Evolutionary conservation across 441 rosid genomes (phyloP).

Genomic region (Jatropha podagrica): DNA sequence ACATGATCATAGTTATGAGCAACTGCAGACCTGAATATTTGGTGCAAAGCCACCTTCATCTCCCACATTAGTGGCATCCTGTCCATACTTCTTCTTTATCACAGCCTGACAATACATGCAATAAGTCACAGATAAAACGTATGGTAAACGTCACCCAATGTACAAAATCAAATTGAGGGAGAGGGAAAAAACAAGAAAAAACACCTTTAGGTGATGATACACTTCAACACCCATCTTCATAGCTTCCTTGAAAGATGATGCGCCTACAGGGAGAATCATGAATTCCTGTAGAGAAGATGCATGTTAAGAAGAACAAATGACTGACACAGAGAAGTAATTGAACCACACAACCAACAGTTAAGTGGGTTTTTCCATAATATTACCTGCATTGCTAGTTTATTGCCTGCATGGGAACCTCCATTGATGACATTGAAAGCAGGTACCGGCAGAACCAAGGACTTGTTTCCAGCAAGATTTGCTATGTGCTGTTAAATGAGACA

Average conservation of each 20-base stretch:
- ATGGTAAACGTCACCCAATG: not conserved
- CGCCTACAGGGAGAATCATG: conserved; percentile 94
- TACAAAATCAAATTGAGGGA: not conserved
- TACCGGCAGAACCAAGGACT: conserved; percentile 77
- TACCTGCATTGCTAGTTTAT: conserved; percentile 96
- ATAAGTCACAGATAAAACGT: not conserved
- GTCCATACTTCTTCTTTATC: conserved; percentile 97
- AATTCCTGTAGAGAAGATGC: conserved; percentile 55
- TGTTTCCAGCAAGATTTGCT: conserved; percentile 92
- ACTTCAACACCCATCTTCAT: conserved; percentile 98
- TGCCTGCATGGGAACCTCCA: conserved; percentile 98
- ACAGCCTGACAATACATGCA: conserved; percentile 48
- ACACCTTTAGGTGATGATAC: conserved; percentile 84
- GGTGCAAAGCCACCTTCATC: conserved; percentile 99
- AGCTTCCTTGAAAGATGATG: conserved; percentile 86
- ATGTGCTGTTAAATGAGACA: conserved; percentile 62
- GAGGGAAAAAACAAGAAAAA: not conserved
- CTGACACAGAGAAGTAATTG: not conserved
- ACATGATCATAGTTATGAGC: not conserved
- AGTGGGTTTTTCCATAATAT: not conserved
- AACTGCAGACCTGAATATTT: conserved; percentile 66
- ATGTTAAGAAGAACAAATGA: not conserved
- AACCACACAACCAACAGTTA: too few species aligned
- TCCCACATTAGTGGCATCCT: conserved; percentile 96
- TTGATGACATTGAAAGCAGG: conserved; percentile 98